Base-by-base conservation (phyloP, 2,329 filamentous ascomycete species). In the Ophiostoma ips region DNA sequence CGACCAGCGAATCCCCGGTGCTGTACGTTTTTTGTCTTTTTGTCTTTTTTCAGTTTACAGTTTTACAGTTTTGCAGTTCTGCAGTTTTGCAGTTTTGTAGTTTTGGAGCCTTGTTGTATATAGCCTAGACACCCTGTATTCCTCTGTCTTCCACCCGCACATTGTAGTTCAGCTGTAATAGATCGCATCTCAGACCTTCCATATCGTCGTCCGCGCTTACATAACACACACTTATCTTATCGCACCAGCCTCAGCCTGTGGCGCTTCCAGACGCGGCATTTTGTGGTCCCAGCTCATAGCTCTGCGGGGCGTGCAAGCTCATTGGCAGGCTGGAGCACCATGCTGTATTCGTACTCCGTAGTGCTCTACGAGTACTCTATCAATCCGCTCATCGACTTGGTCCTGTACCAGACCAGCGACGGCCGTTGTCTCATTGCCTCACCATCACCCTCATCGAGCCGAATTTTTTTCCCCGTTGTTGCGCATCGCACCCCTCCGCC, bases 281-380 rank as follows among this genome's bases (percentile, higher is more conserved):
- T 57, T 50, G 50, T 55, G 52, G 54, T 46, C 54, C 55, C 54
- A 56, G 54, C 53, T 56, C 24, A 28, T 52, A 53, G 49, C 51
- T 53, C 31, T 47, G 51, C 48, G 53, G 52, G 52, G 52, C 46
- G 38, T 43, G 51, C 18, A 24, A 34, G 47, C n/a, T 47, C 28
- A 52, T 52, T 50, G 51, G 51, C 28, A n/a, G 43, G n/a, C 36
- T n/a, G 24, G 19, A 41, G 40, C 24, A 43, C 21, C 21, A 37
- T 44, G 28, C 43, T 31, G 43, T 40, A 50, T 45, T 41, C 40
- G n/a, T n/a, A n/a, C n/a, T n/a, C n/a, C 41, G n/a, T 33, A 45
- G 21, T 12, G 21, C 11, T 28, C 44, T 52, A 50, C 44, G n/a
- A n/a, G n/a, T n/a, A n/a, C 46, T 44, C 44, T 52, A 50, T 47